A percentile compares a stretch with the other conserved stretches of the same genome.
Evolutionary conservation across 208 protist genomes (phyloP).

Genomic region (Leishmania gerbilli): DNA sequence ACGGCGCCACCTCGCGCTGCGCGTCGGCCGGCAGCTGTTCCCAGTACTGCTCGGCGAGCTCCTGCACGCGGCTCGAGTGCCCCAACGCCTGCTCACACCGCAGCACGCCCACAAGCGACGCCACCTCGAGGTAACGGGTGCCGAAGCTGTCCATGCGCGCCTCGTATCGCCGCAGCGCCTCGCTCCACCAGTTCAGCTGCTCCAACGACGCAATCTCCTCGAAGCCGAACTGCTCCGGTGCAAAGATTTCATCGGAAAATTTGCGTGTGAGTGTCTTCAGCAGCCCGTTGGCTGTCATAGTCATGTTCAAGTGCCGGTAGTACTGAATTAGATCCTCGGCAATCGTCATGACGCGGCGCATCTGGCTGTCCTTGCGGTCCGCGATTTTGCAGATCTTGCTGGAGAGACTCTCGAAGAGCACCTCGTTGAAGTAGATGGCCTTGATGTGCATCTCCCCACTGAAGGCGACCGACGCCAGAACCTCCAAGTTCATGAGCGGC

Average conservation of each 20-base stretch:
- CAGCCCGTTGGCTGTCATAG: constrained; percentile 82
- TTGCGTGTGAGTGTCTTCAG: constrained; percentile 76
- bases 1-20: constrained; percentile 66
- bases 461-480: constrained; percentile 73
- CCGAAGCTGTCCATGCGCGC: constrained; percentile 51
- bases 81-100: constrained; percentile 84
- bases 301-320: constrained; percentile 86
- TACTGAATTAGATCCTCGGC: constrained; percentile 86
- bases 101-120: constrained; percentile 72
- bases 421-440: constrained; percentile 90
- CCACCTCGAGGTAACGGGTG: constrained; percentile 45
- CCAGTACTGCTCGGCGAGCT: constrained; percentile 73
- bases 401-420: constrained; percentile 72
- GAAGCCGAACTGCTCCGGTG: constrained; percentile 75
- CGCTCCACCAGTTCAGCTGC: constrained; percentile 89
- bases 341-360: constrained; percentile 51
- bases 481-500: constrained; percentile 73
- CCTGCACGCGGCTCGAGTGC: constrained; percentile 59
- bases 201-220: constrained; percentile 83
- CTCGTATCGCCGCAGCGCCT: constrained; percentile 78
- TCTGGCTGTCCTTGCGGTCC: constrained; percentile 46
- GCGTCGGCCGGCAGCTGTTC: constrained; percentile 41
- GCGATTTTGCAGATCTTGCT: constrained; percentile 37
- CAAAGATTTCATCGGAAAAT: constrained; percentile 78
- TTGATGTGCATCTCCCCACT: constrained; percentile 85